Percentiles rank a stretch among this genome's conserved stretches.
Evolutionary conservation across 176 grass and related monocot genomes (phyloP).

Genomic region (Poa annua): DNA sequence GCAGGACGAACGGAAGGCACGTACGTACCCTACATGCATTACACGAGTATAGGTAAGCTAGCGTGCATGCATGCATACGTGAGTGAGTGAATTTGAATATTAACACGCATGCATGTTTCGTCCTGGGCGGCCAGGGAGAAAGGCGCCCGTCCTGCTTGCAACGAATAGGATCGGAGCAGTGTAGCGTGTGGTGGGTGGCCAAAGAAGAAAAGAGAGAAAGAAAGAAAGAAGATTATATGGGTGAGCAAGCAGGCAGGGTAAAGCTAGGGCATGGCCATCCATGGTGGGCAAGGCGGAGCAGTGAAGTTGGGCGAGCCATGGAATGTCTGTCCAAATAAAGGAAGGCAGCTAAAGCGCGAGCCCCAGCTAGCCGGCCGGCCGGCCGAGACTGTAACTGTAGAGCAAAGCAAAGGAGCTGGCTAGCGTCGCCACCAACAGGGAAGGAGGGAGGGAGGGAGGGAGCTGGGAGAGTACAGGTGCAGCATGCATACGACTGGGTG

Average conservation of each 20-base stretch:
- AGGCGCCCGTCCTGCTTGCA: background rate
- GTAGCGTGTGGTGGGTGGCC: background rate
- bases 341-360: constrained; percentile 58
- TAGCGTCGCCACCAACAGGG: background rate
- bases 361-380: background rate
- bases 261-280: background rate
- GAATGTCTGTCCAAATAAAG: constrained; percentile 77
- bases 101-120: constrained; percentile 19
- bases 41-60: constrained; percentile 13
- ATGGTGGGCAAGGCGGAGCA: constrained; percentile 34
- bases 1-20: background rate
- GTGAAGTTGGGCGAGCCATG: constrained; percentile 51
- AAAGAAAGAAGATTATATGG: constrained; percentile 2
- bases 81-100: background rate
- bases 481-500: constrained; percentile 30
- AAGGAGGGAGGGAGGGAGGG: background rate
- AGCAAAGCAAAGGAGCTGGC: background rate
- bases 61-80: background rate
- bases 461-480: background rate
- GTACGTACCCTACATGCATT: background rate
- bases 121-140: background rate
- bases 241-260: background rate
- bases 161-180: background rate
- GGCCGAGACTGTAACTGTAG: background rate
- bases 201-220: background rate